These are phyloP conservation scores for Colletotrichum zoysiae DNA, from an alignment of 2,329 filamentous ascomycete genomes.

Conservation along the genomic window DNA sequence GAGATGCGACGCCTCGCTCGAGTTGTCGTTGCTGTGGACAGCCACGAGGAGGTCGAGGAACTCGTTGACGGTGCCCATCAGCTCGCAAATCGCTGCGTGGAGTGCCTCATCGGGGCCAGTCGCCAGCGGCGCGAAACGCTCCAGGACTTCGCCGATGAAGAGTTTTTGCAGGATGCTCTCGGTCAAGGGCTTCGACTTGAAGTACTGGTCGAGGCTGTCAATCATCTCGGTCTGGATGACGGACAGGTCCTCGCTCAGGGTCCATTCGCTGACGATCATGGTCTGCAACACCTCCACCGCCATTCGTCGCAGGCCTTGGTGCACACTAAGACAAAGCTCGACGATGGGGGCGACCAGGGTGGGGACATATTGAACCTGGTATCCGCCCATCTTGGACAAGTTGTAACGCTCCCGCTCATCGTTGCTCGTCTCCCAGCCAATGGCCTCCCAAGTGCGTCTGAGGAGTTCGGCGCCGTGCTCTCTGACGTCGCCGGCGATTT, in stretches of 20 bases:
- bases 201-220: slow-evolving; percentile 89
- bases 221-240: slow-evolving; percentile 97
- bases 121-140: slow-evolving; percentile 80
- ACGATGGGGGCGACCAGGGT: slow-evolving; percentile 91
- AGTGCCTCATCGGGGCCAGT: slow-evolving; percentile 77
- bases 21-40: slow-evolving; percentile 82
- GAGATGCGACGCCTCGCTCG: slow-evolving; percentile 82
- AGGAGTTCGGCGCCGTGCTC: slow-evolving; percentile 91
- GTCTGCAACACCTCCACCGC: slow-evolving; percentile 94
- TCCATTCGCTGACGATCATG: slow-evolving; percentile 99
- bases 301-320: slow-evolving; percentile 89
- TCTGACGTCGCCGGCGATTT: slow-evolving; percentile 95
- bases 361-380: slow-evolving; percentile 98
- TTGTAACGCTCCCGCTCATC: slow-evolving; percentile 86
- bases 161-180: slow-evolving; percentile 93
- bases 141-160: slow-evolving; percentile 87
- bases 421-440: slow-evolving; percentile 90
- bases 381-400: slow-evolving; percentile 88
- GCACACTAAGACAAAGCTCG: slow-evolving; percentile 93
- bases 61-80: slow-evolving; percentile 89
- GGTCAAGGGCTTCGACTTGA: slow-evolving; percentile 88
- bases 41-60: slow-evolving; percentile 91
- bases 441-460: slow-evolving; percentile 89
- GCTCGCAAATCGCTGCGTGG: slow-evolving; percentile 79
- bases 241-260: slow-evolving; percentile 89